Conservation (phyloP, 768 basidiomycete genomes). For the Cyclocybe cylindracea region DNA sequence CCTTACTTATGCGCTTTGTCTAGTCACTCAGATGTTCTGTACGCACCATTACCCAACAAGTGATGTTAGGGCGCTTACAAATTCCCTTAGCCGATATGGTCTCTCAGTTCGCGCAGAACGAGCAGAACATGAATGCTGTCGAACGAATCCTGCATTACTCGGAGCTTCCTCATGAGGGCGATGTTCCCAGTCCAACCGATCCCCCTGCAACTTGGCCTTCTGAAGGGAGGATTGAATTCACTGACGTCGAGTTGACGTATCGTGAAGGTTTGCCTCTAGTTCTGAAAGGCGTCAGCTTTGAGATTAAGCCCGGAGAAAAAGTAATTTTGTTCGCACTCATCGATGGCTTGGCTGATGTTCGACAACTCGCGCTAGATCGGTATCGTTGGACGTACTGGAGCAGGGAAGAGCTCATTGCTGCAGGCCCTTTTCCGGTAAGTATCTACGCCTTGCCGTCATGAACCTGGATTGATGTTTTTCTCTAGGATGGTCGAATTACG, state of each 20-base stretch:
- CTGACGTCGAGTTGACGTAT: conserved; percentile 58
- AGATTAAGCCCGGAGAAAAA: conserved; percentile 64
- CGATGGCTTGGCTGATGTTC: background rate
- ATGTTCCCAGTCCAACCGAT: conserved; percentile 38
- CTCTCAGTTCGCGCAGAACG: conserved; percentile 57
- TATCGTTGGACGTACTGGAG: conserved; percentile 49
- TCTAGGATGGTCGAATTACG: conserved; percentile 60
- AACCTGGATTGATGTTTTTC: background rate
- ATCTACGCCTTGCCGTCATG: background rate
- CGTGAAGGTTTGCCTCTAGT: conserved; percentile 66
- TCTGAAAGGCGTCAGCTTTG: conserved; percentile 59
- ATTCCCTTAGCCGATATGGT: conserved; percentile 50
- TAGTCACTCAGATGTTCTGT: conserved; percentile 52
- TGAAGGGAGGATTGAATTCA: conserved; percentile 55
- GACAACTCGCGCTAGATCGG: conserved; percentile 33
- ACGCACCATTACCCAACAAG: conserved; percentile 13
- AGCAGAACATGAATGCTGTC: conserved; percentile 74
- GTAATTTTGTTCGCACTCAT: conserved; percentile 27
- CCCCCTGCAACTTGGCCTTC: conserved; percentile 53
- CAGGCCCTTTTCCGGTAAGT: conserved; percentile 57
- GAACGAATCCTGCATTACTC: conserved; percentile 71
- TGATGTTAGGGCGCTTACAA: background rate
- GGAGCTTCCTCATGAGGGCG: conserved; percentile 60
- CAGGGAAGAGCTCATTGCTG: conserved; percentile 56
- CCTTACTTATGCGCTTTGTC: background rate